Conservation (phyloP, 2,329 filamentous ascomycete genomes). For the Exophiala calicioides region DNA sequence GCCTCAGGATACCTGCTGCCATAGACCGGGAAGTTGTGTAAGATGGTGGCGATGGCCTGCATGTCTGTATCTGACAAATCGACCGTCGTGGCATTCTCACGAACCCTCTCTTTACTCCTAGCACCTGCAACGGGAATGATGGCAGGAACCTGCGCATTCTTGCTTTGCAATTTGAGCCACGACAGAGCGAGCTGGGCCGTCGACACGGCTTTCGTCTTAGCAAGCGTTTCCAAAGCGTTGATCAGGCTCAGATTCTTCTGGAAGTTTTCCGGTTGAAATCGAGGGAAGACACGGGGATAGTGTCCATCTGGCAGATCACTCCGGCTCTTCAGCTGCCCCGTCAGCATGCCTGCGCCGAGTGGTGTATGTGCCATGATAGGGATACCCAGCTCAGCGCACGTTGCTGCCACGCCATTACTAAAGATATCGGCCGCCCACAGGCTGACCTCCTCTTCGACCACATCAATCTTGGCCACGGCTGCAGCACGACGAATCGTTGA, state of each 20-base stretch:
- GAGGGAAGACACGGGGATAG: conserved; percentile 44
- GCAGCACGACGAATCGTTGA: conserved; percentile 45
- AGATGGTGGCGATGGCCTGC: background rate
- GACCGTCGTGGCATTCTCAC: background rate
- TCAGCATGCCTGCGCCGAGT: conserved; percentile 58
- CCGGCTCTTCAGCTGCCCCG: conserved; percentile 48
- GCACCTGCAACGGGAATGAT: conserved; percentile 48
- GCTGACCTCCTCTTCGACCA: conserved; percentile 62
- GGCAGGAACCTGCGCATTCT: conserved; percentile 9
- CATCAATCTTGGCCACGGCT: conserved; percentile 38
- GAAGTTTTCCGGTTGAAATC: conserved; percentile 55
- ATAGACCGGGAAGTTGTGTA: conserved; percentile 3
- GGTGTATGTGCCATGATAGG: conserved; percentile 56
- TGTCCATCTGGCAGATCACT: conserved; percentile 52
- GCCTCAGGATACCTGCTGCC: conserved; percentile 4
- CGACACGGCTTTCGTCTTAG: conserved; percentile 46
- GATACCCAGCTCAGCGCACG: conserved; percentile 60
- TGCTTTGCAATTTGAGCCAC: conserved; percentile 50
- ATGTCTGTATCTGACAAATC: background rate
- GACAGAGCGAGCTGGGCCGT: conserved; percentile 51
- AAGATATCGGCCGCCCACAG: conserved; percentile 59
- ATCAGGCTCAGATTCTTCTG: conserved; percentile 53
- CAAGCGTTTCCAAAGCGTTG: conserved; percentile 46
- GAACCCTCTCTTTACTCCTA: conserved; percentile 29
- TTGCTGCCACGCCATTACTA: conserved; percentile 57